Evolutionary conservation across 2,329 filamentous ascomycete genomes (phyloP).

Genomic region (Claviceps digitariae): DNA sequence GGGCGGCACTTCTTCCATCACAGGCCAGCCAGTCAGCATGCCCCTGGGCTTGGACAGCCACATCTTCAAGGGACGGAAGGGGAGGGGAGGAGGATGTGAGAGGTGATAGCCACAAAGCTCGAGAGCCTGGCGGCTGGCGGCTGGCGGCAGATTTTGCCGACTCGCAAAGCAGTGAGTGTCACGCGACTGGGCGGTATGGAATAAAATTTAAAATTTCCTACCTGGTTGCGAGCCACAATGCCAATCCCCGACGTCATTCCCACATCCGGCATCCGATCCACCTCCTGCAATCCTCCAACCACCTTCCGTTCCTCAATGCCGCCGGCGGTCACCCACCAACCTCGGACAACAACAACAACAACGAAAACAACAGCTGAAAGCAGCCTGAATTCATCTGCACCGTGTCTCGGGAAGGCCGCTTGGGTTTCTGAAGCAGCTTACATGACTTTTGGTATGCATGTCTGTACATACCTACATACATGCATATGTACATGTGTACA

Average conservation of each 20-base stretch:
- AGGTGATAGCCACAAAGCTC: too few species aligned
- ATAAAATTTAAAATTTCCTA: conserved; percentile 1
- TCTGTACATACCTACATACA: not conserved
- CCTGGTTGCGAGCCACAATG: not conserved
- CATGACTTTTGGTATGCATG: not conserved
- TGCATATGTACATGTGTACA: too few species aligned
- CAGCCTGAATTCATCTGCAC: not conserved
- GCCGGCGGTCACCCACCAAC: not conserved
- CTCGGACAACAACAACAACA: not conserved
- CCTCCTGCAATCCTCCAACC: not conserved
- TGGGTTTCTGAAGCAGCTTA: not conserved
- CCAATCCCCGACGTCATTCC: conserved; percentile 4
- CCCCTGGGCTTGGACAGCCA: not conserved
- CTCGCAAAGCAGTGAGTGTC: not conserved
- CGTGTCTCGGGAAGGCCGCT: not conserved
- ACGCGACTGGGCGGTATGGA: not conserved
- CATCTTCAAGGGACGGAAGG: not conserved
- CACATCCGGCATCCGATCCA: conserved; percentile 1
- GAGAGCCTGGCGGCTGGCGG: not conserved
- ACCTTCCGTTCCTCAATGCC: not conserved
- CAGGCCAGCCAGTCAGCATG: too few species aligned
- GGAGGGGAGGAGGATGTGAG: too few species aligned
- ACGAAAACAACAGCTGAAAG: not conserved
- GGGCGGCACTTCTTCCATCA: not conserved
- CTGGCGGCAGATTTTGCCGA: conserved; percentile 3